A percentile compares a stretch with the other conserved stretches of the same genome.
Conservation (phyloP, 805 yeast species). For the Hanseniaspora guilliermondii region DNA sequence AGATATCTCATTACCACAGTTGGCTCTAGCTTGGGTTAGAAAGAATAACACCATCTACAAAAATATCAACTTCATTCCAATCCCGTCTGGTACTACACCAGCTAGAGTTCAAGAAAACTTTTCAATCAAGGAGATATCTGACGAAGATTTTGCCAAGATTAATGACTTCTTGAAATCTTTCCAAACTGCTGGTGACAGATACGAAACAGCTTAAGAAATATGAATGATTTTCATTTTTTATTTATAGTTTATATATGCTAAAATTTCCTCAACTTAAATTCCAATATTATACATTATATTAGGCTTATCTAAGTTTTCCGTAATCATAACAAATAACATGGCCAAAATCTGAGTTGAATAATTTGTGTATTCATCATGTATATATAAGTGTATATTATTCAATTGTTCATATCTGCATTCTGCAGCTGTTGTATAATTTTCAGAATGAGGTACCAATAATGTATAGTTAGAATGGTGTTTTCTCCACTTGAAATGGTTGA, state of each 20-base stretch:
- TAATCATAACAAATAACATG: background rate
- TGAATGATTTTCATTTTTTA: no score
- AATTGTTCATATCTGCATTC: background rate
- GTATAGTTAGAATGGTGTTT: background rate
- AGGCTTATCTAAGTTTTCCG: background rate
- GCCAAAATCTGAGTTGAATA: background rate
- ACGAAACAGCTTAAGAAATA: slow-evolving; percentile 5
- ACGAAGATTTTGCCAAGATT: slow-evolving; percentile 45
- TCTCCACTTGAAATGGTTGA: background rate
- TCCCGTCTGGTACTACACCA: slow-evolving; percentile 62
- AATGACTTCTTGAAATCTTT: slow-evolving; percentile 33
- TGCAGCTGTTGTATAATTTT: background rate
- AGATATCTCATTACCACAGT: slow-evolving; percentile 44
- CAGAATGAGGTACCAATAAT: background rate
- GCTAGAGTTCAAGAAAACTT: slow-evolving; percentile 53
- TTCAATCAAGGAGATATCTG: slow-evolving; percentile 35
- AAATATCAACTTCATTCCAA: slow-evolving; percentile 51
- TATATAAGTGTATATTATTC: background rate
- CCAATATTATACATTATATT: background rate
- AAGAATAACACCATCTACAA: slow-evolving; percentile 29
- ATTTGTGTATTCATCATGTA: background rate
- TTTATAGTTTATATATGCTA: no score
- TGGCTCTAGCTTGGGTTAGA: slow-evolving; percentile 57
- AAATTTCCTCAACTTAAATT: background rate
- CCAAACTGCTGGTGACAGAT: slow-evolving; percentile 38